Base-by-base conservation (phyloP, 164 flowering plant genomes). In the Aristolochia contorta region DNA sequence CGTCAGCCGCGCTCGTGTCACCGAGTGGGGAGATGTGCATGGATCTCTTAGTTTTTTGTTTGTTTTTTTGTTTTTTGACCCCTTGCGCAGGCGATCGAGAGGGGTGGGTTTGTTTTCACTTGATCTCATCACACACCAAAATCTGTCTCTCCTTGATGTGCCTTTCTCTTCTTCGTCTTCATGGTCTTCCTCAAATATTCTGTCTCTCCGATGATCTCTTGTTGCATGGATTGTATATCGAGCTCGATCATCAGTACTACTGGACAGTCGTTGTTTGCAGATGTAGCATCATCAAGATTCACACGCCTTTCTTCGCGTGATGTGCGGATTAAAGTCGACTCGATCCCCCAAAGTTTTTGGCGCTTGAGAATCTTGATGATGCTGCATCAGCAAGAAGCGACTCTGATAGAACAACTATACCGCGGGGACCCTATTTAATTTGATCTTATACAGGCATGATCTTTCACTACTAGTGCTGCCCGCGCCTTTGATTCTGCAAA, bases 321-420 rank as follows among this genome's bases (percentile, higher is more conserved):
- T 2, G 53, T 48, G 12, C 12, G 10, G 12, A 20, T 12, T 47
- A 37, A 58, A 57, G 13, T n/a, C 41, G 37, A 58, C 54, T 8
- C 30, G 20, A 22, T 27, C 23, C 23, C 47, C 18, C 60, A 3
- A 22, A 0, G 19, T 65, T 56, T 62, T 62, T 15, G 30, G 30
- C 30, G 47, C 9, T 18, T 80, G 88, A 75, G 88, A 83, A 83
- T 83, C 88, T 83, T 83, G 88, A 83, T 83, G 84, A 83, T 83
- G 85, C 88, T 53, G 56, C 56, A 53, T 22, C 56, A 6, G 56
- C 56, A 53, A 23, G 23, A 13, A 53, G 56, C 14, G 30, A 53
- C 56, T 53, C 19, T 20, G 7, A 7, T 32, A n/a, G n/a, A n/a
- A n/a, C n/a, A n/a, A n/a, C n/a, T n/a, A n/a, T n/a, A n/a, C n/a